Base-by-base conservation (phyloP, 352 stramenopile species). In the Phytophthora crassamura region DNA sequence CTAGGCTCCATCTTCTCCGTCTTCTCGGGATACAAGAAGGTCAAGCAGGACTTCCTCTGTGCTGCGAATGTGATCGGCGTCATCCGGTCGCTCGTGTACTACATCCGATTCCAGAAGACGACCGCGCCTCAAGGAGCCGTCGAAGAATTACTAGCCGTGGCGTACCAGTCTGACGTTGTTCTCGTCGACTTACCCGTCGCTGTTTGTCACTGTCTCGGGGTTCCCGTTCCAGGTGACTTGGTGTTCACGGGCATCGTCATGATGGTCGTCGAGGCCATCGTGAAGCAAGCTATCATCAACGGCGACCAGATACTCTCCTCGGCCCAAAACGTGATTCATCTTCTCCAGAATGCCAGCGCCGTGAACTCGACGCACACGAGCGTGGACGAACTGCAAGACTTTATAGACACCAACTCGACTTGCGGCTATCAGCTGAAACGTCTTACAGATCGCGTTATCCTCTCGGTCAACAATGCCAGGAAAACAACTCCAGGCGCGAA, bases 121-220 rank as follows among this genome's bases (percentile, higher is more conserved):
- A 55, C 58, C 3, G 58, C 49, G 14, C 56, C 63, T 16, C 56
- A 71, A 54, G 57, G 49, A 53, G 56, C 39, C 2, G 40, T 54
- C 3, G 63, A 59, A 46, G 49, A 71, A 33, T 6, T 71, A 16
- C 41, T 71, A 4, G 46, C 41, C 8, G 49, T 49, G 25, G 63
- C 63, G 0, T 71, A 63, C 14, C 56, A 71, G 47, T 73, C 64
- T 18, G 72, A 90, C 51, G 74, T 90, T 11, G 79, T 74, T 0
- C 30, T 86, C 0, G 65, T 72, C 32, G 81, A 90, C 49, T 36
- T 88, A 15, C 81, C 81, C 0, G 55, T 80, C 7, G 81, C 75
- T 1, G 74, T 87, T n/a, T 64, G 69, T 15, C 77, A 68, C 25
- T 88, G 81, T 33, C 49, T 86, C 9, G 75, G 75, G 2, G n/a